Evolutionary conservation across 768 basidiomycete species (phyloP), one percentile per base, ranked within the genome.

Genomic region (Rhodotorula toruloides): DNA sequence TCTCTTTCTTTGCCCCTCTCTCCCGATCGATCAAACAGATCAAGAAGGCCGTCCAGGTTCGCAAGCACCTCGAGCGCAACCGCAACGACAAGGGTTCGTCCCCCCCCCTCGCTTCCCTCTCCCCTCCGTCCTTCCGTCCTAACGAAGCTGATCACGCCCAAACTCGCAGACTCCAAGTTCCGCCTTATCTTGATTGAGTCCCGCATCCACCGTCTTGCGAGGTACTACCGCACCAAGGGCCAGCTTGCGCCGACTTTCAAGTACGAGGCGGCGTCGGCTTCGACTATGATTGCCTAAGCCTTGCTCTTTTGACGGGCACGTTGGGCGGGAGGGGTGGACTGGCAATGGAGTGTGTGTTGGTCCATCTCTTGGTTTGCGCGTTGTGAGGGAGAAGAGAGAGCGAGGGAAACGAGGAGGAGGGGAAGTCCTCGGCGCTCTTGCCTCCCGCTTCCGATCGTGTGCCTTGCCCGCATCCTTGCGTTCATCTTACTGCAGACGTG

Each of bases 21-120:
- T 29, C 21, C 32, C 31, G 12, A n/a, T 40, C 47, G n/a, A n/a
- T n/a, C n/a, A n/a, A n/a, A n/a, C n/a, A n/a, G n/a, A 88, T 98
- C 86, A 97, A 97, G 87, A 99, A 97, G 87, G 94, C 94, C 79
- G 92, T 99, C 77, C 84, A 90, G 76, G 91, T 99, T 77, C 91
- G 93, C 81, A 98, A 97, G 84, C 94, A 98, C 81, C 85, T 99
- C 74, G 91, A 96, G 81, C 83, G 84, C 76, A 97, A 96, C 88
- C 87, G 94, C 79, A 94, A 93, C 80, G 94, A 99, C 85, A 94
- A 91, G 84, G 93, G 78, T 58, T 25, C 25, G 63, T 49, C 21
- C 21, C 34, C 14, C 6, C 31, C 31, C 19, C 25, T 44, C 19
- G 43, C n/a, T 58, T 17, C 29, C 8, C 10, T 11, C 46, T 10